Base-by-base conservation (phyloP, 345 rosid species). In the Carallia brachiata region DNA sequence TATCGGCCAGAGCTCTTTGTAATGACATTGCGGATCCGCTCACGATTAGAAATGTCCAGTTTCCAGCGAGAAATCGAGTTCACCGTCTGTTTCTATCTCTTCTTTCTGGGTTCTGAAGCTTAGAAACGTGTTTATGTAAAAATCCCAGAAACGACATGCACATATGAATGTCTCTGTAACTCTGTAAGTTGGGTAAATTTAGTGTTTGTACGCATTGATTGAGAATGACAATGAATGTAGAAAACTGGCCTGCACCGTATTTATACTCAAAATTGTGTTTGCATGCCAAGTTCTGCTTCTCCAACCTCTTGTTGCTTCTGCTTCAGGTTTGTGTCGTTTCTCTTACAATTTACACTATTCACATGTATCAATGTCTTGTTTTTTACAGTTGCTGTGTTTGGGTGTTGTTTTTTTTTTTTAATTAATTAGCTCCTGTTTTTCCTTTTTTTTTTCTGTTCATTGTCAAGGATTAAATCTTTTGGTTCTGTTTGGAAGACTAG, bases 241-340 rank as follows among this genome's bases (percentile, higher is more conserved):
- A 72, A 97, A 96, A 72, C 44, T 84, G 73, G 78, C 78, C 0
- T 86, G 77, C 74, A 69, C 94, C 4, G 56, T 80, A 48, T 83
- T 92, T 70, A 82, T 95, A 4, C 90, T 90, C 31, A 72, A 92
- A 79, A 92, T 90, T 37, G 92, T 90, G 62, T 81, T 92, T 53
- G 84, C 83, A 72, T 92, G 96, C 66, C 99, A 92, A 80, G 78
- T 90, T 64, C 84, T 95, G 27, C 88, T 95, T 70, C 96, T 88
- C 56, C 99, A 95, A 66, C 98, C 99, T 66, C 92, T 92, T 56
- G 97, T 95, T 48, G 89, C 50, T 44, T 44, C 91, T 60, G 92
- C 98, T 80, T 80, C 77, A 47, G 98, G 98, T 87, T 71, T 39
- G 62, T 60, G 15, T 28, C 12, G 10, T 28, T 55, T 55, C 31